These are phyloP conservation scores for Annona squamosa DNA, from an alignment of 164 flowering plant genomes.

Conservation along the genomic window DNA sequence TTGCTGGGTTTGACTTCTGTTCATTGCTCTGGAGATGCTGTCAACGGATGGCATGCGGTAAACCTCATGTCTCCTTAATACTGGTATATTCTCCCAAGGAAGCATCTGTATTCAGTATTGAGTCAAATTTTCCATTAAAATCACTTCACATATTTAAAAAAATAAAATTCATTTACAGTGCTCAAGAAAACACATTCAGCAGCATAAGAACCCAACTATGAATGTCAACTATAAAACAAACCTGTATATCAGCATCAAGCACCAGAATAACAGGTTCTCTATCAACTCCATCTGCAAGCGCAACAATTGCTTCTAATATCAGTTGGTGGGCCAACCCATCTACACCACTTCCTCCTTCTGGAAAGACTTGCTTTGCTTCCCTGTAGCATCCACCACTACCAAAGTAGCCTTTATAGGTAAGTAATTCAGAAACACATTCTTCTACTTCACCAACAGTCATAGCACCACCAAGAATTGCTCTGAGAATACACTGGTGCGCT, in stretches of 20 bases:
- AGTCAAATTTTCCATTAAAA: neutral
- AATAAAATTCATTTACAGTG: neutral
- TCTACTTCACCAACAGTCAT: slow-evolving; percentile 25
- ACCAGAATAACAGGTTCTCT: slow-evolving; percentile 72
- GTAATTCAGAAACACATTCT: slow-evolving; percentile 33
- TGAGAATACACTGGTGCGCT: slow-evolving; percentile 42
- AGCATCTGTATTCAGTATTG: slow-evolving; percentile 61
- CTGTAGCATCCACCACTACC: slow-evolving; percentile 24
- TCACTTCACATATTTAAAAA: neutral
- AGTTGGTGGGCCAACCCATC: slow-evolving; percentile 28
- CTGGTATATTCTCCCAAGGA: slow-evolving; percentile 92
- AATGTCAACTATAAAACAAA: slow-evolving; percentile 10
- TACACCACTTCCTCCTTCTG: slow-evolving; percentile 19
- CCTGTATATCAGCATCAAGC: slow-evolving; percentile 81
- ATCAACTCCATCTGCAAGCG: slow-evolving; percentile 26
- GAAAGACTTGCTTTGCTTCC: slow-evolving; percentile 20
- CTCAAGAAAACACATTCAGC: neutral
- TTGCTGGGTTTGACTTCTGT: slow-evolving; percentile 27
- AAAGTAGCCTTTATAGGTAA: slow-evolving; percentile 46
- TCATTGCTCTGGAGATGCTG: slow-evolving; percentile 47
- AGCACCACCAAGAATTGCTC: slow-evolving; percentile 42
- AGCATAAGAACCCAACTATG: neutral
- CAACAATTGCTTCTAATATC: slow-evolving; percentile 37
- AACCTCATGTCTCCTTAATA: slow-evolving; percentile 69
- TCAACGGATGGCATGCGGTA: slow-evolving; percentile 95